Evolutionary conservation across 495 filamentous ascomycete species (phyloP).

Genomic region (Neurospora sp.): DNA sequence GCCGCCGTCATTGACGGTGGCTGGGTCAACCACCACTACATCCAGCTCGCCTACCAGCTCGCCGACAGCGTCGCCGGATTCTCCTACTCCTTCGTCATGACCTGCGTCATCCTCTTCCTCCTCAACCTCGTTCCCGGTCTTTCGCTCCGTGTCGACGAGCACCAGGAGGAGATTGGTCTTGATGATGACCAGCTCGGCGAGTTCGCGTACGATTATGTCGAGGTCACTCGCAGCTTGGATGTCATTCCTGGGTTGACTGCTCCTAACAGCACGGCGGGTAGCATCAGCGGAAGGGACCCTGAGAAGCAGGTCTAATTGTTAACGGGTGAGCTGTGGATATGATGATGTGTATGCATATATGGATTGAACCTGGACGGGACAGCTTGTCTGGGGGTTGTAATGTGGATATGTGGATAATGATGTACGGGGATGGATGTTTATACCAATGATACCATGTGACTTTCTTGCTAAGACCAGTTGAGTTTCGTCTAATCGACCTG

Average conservation of each 20-base stretch:
- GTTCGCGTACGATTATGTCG: constrained; percentile 98
- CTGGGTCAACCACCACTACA: constrained; percentile 86
- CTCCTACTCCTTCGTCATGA: constrained; percentile 80
- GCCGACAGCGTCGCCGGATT: constrained; percentile 83
- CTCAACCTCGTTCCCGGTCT: constrained; percentile 86
- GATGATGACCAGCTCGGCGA: constrained; percentile 96
- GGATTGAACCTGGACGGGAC: neutral
- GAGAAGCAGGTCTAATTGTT: constrained; percentile 15
- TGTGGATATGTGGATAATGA: neutral
- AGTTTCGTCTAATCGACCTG: neutral
- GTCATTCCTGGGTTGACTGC: constrained; percentile 5
- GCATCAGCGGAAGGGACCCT: constrained; percentile 13
- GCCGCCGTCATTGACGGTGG: constrained; percentile 60
- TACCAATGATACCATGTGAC: neutral
- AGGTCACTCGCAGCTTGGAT: constrained; percentile 70
- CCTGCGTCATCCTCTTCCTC: constrained; percentile 81
- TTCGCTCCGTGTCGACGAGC: constrained; percentile 69
- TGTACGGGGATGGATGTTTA: neutral
- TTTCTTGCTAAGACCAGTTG: neutral
- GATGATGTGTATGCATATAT: neutral
- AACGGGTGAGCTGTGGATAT: neutral
- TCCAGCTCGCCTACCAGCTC: constrained; percentile 84
- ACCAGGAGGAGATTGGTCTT: constrained; percentile 85
- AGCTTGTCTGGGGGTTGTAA: neutral
- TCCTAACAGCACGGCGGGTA: constrained; percentile 10